Base-by-base conservation (phyloP, 1,139 yeast genomes). In the Diutina siamensis region DNA sequence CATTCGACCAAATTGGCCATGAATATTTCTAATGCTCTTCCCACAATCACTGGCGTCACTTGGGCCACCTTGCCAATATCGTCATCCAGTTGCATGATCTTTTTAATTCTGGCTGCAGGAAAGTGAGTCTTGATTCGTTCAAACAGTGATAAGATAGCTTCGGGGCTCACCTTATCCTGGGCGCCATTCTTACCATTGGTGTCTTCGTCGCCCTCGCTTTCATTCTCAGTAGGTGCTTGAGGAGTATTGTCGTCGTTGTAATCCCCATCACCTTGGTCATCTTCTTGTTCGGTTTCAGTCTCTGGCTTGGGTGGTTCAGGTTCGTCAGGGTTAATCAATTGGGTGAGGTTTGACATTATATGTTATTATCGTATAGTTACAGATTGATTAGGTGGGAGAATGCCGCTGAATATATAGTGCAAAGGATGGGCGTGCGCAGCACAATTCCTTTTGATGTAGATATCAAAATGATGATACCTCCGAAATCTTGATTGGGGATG, bases 31-130 rank as follows among this genome's bases (percentile, higher is more conserved):
- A 92, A 71, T 0, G 97, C 96, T 52, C 96, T 75, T 9, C 98
- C 97, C 12, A 92, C 96, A 28, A 89, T 89, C 21, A 92, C 83
- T 0, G 99, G 99, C 3, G 98, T 92, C 3, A 97, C 97, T 60
- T 89, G 97, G 9, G 98, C 97, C 15, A 94, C 98, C 62, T 92
- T 92, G 4, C 99, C 99, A 45, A 92, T 89, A 54, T 92, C 99
- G 55, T 92, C 98, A 62, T 92, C 99, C 45, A 95, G 83, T 60
- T 92, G 98, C 97, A 92, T 89, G 48, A 92, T 78, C 58, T 94
- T 85, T 67, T 92, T 92, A 59, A 92, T 89, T 51, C 97, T 76
- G 3, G 98, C 98, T 45, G 95, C 94, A 4, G 98, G 98, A 66
- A 92, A 89, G 58, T 92, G 95, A 44, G 97, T 89, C 63, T 86